Percentiles rank a stretch among this genome's conserved stretches.
Evolutionary conservation across 495 filamentous ascomycete species (phyloP).

Genomic region (Aspergillus indologenus): DNA sequence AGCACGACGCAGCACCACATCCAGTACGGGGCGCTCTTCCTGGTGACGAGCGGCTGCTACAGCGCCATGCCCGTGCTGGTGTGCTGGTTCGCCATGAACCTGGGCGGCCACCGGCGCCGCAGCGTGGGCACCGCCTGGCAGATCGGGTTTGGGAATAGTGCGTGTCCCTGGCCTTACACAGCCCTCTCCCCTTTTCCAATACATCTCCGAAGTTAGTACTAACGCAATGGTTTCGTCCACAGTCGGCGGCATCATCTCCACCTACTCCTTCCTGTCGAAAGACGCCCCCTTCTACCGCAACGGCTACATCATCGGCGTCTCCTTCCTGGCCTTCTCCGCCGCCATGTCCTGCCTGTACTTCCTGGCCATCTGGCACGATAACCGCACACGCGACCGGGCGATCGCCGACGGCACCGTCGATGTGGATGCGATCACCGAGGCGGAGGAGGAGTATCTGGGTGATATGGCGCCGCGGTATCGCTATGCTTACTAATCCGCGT

Average conservation of each 20-base stretch:
- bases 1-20: conserved; percentile 49
- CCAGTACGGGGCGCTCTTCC: conserved; percentile 66
- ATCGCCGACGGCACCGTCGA: conserved; percentile 4
- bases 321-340: conserved; percentile 62
- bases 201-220: background rate
- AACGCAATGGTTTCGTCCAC: background rate
- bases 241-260: conserved; percentile 76
- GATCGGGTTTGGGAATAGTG: conserved; percentile 77
- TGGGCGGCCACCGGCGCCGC: conserved; percentile 74
- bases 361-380: conserved; percentile 54
- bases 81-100: conserved; percentile 88
- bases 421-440: conserved; percentile 4
- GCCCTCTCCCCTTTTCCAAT: too few relatives aligned
- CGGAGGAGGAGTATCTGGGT: conserved; percentile 20
- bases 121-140: conserved; percentile 78
- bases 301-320: conserved; percentile 72
- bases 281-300: conserved; percentile 67
- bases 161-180: too few relatives aligned
- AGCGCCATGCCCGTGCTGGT: conserved; percentile 69
- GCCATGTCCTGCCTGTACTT: conserved; percentile 58
- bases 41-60: conserved; percentile 55
- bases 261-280: conserved; percentile 66
- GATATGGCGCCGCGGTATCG: conserved; percentile 27
- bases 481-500: conserved; percentile 25
- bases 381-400: conserved; percentile 44